Base-by-base conservation (phyloP, 2,329 filamentous ascomycete genomes). In the Botrytis elliptica region DNA sequence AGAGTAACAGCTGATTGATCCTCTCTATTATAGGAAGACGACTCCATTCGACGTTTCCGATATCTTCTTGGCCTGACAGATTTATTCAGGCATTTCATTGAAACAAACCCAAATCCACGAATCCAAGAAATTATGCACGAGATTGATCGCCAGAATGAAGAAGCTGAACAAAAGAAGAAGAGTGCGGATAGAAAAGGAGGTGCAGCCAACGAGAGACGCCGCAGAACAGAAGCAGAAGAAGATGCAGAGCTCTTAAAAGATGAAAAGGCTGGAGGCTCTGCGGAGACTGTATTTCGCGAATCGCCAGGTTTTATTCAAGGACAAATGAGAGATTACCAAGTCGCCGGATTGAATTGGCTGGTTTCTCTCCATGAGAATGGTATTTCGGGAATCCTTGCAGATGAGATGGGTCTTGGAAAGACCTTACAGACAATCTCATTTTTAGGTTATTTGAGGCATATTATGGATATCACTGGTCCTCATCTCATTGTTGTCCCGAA, bases 331-430 rank as follows among this genome's bases (percentile, higher is more conserved):
- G 96, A 99, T 83, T 99, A 99, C 83, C 96, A 99, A 83, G 87
- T 99, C 78, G 93, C 93, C 49, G 96, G 96, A 77, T 86, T 99
- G 77, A 99, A 99, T 83, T 99, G 96, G 96, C 88, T 99, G 64
- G 94, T 99, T 78, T 98, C 95, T 20, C 88, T 99, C 9, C 96
- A 99, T 80, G 96, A 99, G 83, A 99, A 99, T 80, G 96, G 96
- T 85, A 99, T 99, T 77, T 98, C 95, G 33, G 96, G 96, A 78
- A 99, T 99, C 76, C 86, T 99, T 68, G 96, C 96, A 75, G 96
- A 99, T 81, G 96, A 99, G 84, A 99, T 99, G 96, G 96, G 96
- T 83, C 87, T 99, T 33, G 96, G 96, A 80, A 99, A 99, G 86
- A 99, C 96, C 0, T 84, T 99, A 42, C 96, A 99, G 84, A 99